Conservation (phyloP, 2,329 filamentous ascomycete genomes). For the Teratosphaeria epicoccoides region DNA sequence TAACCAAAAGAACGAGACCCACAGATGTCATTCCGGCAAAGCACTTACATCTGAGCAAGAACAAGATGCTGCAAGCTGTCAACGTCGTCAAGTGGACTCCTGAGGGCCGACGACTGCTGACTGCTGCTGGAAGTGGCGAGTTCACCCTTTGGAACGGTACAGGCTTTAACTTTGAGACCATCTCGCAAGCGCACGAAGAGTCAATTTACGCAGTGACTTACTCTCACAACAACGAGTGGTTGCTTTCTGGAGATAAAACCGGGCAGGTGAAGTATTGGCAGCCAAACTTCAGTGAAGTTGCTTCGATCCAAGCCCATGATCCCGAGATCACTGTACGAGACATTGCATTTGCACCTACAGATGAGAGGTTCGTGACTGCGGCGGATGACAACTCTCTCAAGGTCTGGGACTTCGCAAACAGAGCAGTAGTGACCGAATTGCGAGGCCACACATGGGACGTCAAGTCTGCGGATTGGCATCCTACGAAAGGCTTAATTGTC, state of each 20-base stretch:
- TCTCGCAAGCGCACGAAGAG: constrained; percentile 93
- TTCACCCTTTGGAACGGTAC: constrained; percentile 99
- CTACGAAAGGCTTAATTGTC: constrained; percentile 82
- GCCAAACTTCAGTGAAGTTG: constrained; percentile 97
- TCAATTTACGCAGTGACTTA: constrained; percentile 76
- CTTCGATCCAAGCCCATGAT: constrained; percentile 81
- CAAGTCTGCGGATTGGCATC: constrained; percentile 96
- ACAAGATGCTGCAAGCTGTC: constrained; percentile 95
- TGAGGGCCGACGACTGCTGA: constrained; percentile 81
- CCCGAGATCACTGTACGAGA: constrained; percentile 70
- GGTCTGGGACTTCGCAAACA: constrained; percentile 90
- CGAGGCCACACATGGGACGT: constrained; percentile 97
- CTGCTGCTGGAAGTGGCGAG: constrained; percentile 90
- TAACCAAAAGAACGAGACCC: constrained; percentile 60
- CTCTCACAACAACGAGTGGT: constrained; percentile 93
- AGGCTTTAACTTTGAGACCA: constrained; percentile 98
- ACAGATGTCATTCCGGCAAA: constrained; percentile 88
- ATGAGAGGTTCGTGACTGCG: constrained; percentile 91
- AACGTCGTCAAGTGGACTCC: constrained; percentile 97
- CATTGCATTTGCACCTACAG: constrained; percentile 84
- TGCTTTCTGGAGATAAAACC: constrained; percentile 89
- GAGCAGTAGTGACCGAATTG: constrained; percentile 69
- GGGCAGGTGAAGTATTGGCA: constrained; percentile 98
- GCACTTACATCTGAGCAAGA: constrained; percentile 92
- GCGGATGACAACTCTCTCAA: constrained; percentile 89